These are phyloP conservation scores for Colletotrichum filicis DNA, from an alignment of 2,329 filamentous ascomycete species.

Conservation along the genomic window DNA sequence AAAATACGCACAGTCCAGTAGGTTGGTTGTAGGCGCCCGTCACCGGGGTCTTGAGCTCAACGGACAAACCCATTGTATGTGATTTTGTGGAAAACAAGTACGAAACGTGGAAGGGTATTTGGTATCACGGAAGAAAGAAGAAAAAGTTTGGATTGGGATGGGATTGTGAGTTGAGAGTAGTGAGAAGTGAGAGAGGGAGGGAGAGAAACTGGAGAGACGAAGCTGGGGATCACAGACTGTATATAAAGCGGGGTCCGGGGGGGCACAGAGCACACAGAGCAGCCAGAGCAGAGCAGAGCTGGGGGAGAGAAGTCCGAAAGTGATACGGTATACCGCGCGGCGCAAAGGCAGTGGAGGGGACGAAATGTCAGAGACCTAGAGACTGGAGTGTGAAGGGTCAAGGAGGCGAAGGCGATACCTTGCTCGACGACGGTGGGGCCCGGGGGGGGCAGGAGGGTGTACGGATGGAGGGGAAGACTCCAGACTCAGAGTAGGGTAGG, in stretches of 20 bases:
- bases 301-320: conserved; percentile 21
- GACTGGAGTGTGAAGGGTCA: neutral
- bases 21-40: conserved; percentile 70
- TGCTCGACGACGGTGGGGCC: neutral
- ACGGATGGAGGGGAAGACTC: conserved; percentile 9
- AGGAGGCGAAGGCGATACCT: neutral
- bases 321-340: neutral
- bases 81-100: conserved; percentile 3
- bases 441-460: neutral
- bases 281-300: neutral
- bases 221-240: conserved; percentile 28
- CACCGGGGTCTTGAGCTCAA: conserved; percentile 75
- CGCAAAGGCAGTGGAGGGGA: conserved; percentile 22
- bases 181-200: conserved; percentile 3
- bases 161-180: conserved; percentile 7
- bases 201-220: neutral
- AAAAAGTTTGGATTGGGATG: neutral
- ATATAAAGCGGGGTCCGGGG: conserved; percentile 34
- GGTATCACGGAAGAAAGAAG: conserved; percentile 19
- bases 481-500: neutral
- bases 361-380: conserved; percentile 21
- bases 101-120: conserved; percentile 27
- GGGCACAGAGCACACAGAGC: conserved; percentile 21
- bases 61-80: conserved; percentile 57
- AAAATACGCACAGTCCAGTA: conserved; percentile 66